A percentile compares a stretch with the other conserved stretches of the same genome.
phyloP scores from a whole-genome alignment of 768 basidiomycete species.

The Lentinula raphanica region DNA sequence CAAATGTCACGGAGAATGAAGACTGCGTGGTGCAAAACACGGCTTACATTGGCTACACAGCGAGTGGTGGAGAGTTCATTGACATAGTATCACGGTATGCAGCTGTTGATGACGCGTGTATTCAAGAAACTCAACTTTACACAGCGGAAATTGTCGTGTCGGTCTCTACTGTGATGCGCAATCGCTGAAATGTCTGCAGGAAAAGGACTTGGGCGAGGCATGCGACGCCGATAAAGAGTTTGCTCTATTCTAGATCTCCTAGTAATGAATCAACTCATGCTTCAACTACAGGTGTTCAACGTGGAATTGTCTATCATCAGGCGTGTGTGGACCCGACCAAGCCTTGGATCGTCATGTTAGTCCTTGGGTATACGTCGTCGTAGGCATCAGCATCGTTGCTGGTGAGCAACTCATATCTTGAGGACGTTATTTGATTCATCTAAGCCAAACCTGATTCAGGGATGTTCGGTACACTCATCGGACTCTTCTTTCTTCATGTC shows the following conservation, averaged over 20 bases:
- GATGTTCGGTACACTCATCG: slow-evolving; percentile 65
- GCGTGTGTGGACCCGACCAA: slow-evolving; percentile 58
- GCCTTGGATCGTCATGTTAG: slow-evolving; percentile 59
- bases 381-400: slow-evolving; percentile 65
- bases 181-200: slow-evolving; percentile 49
- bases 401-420: slow-evolving; percentile 38
- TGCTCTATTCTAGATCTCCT: slow-evolving; percentile 25
- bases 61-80: slow-evolving; percentile 51
- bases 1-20: slow-evolving; percentile 64
- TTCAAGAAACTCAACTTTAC: background rate
- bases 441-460: slow-evolving; percentile 36
- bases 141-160: slow-evolving; percentile 65
- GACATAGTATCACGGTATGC: slow-evolving; percentile 77
- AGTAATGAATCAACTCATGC: background rate
- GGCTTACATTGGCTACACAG: slow-evolving; percentile 65
- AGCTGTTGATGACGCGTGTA: background rate
- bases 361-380: slow-evolving; percentile 66
- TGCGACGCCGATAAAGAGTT: slow-evolving; percentile 66
- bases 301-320: slow-evolving; percentile 63
- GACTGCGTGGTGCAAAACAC: slow-evolving; percentile 74
- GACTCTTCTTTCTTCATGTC: slow-evolving; percentile 66
- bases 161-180: slow-evolving; percentile 75
- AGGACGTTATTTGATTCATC: background rate
- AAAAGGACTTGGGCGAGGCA: slow-evolving; percentile 49
- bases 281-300: slow-evolving; percentile 53